Evolutionary conservation across 129 eudicot genomes (phyloP).

Genomic region (Flaveria robusta): DNA sequence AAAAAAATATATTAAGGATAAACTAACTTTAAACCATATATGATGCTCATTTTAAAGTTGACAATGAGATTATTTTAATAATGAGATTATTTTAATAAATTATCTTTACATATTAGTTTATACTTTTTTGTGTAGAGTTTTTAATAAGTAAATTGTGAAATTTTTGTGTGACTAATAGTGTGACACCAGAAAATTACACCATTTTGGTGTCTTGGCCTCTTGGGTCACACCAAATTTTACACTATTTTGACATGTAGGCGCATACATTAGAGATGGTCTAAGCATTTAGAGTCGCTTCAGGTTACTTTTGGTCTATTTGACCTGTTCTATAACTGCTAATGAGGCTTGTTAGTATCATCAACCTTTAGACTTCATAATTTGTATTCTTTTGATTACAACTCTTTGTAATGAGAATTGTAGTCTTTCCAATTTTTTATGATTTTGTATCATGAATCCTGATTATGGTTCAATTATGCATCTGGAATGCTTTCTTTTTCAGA

Average conservation of each 20-base stretch:
- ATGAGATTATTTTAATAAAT: background rate
- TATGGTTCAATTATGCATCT: constrained; percentile 7
- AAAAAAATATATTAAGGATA: background rate
- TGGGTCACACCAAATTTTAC: background rate
- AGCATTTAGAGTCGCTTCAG: background rate
- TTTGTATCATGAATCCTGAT: background rate
- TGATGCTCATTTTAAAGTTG: background rate
- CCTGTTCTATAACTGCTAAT: background rate
- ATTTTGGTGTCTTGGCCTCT: background rate
- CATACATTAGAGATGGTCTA: background rate
- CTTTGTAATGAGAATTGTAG: background rate
- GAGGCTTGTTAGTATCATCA: background rate
- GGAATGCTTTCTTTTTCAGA: constrained; percentile 42
- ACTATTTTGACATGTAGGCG: background rate
- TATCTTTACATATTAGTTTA: no score
- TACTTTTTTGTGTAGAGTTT: no score
- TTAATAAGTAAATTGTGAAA: background rate
- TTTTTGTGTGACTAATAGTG: background rate
- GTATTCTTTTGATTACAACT: background rate
- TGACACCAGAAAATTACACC: background rate
- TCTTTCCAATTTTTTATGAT: constrained; percentile 4
- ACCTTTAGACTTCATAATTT: background rate
- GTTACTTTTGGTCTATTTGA: background rate
- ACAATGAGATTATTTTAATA: background rate
- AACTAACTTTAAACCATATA: background rate